Conservation (phyloP, 2,329 filamentous ascomycete genomes). For the Claviceps quebecensis region DNA sequence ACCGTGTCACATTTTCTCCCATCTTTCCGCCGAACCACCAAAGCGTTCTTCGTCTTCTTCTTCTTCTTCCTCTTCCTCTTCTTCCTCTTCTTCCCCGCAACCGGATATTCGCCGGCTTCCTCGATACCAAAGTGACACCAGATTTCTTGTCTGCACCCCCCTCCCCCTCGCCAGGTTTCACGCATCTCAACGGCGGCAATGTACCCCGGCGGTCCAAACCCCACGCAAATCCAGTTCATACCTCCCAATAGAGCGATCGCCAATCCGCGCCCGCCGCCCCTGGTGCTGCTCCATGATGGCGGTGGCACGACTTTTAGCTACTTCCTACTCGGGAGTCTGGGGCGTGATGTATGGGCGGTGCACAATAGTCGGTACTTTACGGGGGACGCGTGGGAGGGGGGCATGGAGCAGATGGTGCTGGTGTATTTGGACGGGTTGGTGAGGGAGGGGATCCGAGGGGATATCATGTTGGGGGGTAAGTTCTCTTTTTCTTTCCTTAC, state of each 20-base stretch:
- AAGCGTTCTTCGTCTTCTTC: no score
- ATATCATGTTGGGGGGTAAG: conserved; percentile 14
- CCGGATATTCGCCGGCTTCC: no score
- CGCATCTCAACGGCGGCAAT: conserved; percentile 3
- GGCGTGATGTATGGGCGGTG: conserved; percentile 18
- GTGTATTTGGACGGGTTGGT: conserved; percentile 14
- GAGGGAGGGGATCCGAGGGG: conserved; percentile 12
- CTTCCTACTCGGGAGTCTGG: conserved; percentile 14
- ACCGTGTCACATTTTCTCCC: no score
- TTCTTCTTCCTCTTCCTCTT: no score
- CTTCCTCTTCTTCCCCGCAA: no score
- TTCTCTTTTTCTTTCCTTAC: background rate
- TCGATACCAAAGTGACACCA: no score
- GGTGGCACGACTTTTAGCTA: conserved; percentile 19
- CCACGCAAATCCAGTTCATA: conserved; percentile 10
- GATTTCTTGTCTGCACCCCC: no score
- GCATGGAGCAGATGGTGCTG: conserved; percentile 17
- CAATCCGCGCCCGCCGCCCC: conserved; percentile 7
- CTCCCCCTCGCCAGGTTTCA: no score
- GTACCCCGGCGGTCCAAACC: conserved; percentile 13
- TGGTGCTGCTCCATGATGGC: conserved; percentile 19
- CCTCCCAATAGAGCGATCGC: conserved; percentile 9
- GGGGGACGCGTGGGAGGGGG: conserved; percentile 13
- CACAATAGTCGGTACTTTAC: conserved; percentile 16
- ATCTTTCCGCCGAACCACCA: no score